Conservation (phyloP, 371 early-diverging fungal genomes). For the Mucor circinelloides region DNA sequence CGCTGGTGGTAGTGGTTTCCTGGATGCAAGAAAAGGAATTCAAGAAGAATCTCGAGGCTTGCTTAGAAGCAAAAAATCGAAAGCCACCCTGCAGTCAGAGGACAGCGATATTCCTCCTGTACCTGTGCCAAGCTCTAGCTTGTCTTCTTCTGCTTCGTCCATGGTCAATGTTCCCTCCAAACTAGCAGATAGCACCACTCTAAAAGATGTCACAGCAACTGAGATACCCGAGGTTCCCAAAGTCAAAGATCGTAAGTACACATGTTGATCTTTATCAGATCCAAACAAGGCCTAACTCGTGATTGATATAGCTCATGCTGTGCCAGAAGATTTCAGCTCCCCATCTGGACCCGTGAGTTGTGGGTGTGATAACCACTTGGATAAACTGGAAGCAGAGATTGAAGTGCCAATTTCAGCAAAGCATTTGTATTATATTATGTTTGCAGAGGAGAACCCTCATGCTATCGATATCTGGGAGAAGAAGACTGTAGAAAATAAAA, state of each 20-base stretch:
- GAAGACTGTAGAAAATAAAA: slow-evolving; percentile 47
- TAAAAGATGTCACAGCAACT: background rate
- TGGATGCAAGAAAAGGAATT: slow-evolving; percentile 35
- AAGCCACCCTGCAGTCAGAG: background rate
- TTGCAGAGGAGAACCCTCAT: slow-evolving; percentile 36
- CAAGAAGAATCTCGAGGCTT: slow-evolving; percentile 18
- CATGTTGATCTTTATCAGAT: background rate
- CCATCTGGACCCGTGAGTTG: slow-evolving; percentile 60
- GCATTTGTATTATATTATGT: slow-evolving; percentile 60
- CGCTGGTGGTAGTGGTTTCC: slow-evolving; percentile 47
- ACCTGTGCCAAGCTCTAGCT: slow-evolving; percentile 2
- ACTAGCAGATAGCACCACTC: background rate
- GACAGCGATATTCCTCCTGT: background rate
- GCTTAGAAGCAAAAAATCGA: slow-evolving; percentile 14
- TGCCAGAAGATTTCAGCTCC: slow-evolving; percentile 42
- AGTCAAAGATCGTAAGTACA: background rate
- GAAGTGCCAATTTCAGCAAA: slow-evolving; percentile 64
- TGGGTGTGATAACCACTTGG: slow-evolving; percentile 70
- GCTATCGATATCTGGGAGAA: slow-evolving; percentile 48
- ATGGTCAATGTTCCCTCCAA: slow-evolving; percentile 9
- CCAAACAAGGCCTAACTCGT: background rate
- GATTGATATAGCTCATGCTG: slow-evolving; percentile 20
- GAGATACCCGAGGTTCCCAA: slow-evolving; percentile 1
- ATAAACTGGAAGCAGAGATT: slow-evolving; percentile 61
- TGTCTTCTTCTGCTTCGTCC: background rate